Conservation (phyloP, 805 yeast species). For the Cephaloascus fragrans region DNA sequence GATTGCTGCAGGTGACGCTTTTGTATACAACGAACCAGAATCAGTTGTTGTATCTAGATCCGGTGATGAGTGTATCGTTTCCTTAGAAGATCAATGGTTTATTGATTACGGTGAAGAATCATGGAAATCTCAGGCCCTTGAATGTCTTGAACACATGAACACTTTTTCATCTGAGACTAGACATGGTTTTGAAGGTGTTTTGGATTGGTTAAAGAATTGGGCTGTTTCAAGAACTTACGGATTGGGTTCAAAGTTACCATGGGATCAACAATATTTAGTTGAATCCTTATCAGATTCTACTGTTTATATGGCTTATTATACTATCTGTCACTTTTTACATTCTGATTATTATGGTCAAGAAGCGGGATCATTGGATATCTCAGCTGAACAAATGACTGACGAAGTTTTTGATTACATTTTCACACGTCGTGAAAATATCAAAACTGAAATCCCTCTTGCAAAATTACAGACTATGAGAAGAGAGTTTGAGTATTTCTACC, state of each 20-base stretch:
- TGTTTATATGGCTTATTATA: conserved; percentile 89
- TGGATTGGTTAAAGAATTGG: conserved; percentile 97
- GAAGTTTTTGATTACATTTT: conserved; percentile 91
- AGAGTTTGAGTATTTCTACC: conserved; percentile 95
- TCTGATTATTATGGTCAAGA: conserved; percentile 74
- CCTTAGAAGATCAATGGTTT: conserved; percentile 98
- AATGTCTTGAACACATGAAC: conserved; percentile 68
- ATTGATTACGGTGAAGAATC: conserved; percentile 91
- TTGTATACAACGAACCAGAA: conserved; percentile 93
- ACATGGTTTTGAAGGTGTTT: conserved; percentile 86
- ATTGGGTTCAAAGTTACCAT: conserved; percentile 88
- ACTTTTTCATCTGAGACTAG: conserved; percentile 76
- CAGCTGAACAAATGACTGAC: conserved; percentile 80
- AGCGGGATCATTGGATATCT: conserved; percentile 63
- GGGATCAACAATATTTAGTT: conserved; percentile 91
- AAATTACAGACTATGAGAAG: conserved; percentile 70
- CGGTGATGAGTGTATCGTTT: conserved; percentile 93
- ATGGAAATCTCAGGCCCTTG: conserved; percentile 79
- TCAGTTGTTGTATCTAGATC: conserved; percentile 83
- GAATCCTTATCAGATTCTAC: conserved; percentile 96
- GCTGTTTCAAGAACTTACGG: conserved; percentile 96
- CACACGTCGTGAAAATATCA: conserved; percentile 52
- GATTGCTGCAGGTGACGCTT: conserved; percentile 69
- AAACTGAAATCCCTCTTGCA: conserved; percentile 51
- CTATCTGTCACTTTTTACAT: conserved; percentile 81